Conservation (phyloP, 1,284 basidiomycete genomes). For the Cerrena zonata region DNA sequence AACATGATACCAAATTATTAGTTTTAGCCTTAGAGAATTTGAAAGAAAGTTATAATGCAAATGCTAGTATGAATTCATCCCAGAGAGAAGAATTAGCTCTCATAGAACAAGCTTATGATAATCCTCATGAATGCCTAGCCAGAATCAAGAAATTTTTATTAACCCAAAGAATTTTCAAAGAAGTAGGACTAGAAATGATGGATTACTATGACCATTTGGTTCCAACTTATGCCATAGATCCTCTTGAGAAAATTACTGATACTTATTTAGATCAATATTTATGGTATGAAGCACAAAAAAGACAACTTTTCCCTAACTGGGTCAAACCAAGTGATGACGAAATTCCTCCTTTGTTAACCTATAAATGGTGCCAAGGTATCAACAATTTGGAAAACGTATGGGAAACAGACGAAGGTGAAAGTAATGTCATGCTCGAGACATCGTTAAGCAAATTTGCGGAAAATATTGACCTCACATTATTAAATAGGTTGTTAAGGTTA, state of each 20-base stretch:
- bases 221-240: conserved; percentile 96
- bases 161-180: conserved; percentile 96
- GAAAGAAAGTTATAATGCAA: conserved; percentile 95
- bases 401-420: conserved; percentile 95
- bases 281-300: conserved; percentile 92
- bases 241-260: conserved; percentile 97
- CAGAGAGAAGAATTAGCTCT: conserved; percentile 93
- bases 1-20: conserved; percentile 94
- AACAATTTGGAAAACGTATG: conserved; percentile 92
- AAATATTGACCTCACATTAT: conserved; percentile 91
- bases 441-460: conserved; percentile 93
- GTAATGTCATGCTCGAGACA: conserved; percentile 96
- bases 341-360: conserved; percentile 90
- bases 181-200: conserved; percentile 90
- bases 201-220: conserved; percentile 97
- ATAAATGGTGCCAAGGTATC: conserved; percentile 95
- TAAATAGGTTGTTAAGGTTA: conserved; percentile 87
- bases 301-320: conserved; percentile 93
- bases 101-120: conserved; percentile 95
- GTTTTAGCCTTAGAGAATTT: conserved; percentile 92
- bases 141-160: conserved; percentile 93
- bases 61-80: conserved; percentile 91
- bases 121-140: conserved; percentile 89
- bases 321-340: conserved; percentile 95
- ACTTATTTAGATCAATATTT: conserved; percentile 53